Base-by-base conservation (phyloP, 2,329 filamentous ascomycete genomes). In the Colletotrichum horii region DNA sequence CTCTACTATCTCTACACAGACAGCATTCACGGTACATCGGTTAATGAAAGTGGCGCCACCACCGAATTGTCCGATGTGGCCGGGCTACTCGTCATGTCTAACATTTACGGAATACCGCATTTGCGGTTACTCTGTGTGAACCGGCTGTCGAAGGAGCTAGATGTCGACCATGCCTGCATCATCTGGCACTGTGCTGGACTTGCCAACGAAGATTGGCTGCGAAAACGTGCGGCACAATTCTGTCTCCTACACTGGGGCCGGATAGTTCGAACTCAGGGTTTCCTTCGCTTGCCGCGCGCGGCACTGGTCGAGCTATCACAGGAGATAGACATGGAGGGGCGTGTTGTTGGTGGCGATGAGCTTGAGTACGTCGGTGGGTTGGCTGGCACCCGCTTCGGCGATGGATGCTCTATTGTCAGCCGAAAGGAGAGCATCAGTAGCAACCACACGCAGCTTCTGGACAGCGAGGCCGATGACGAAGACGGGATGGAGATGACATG, bases 1-100 rank as follows among this genome's bases (percentile, higher is more conserved):
- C 89, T 99, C 32, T 96, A 97, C 85, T 99, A 98, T 82, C 91
- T 99, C 2, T 99, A 99, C 85, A 98, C 97, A 0, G 97, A 99
- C 84, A 96, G 94, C 79, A 98, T 99, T 79, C 88, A 92, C 78
- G 85, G 88, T 56, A 84, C 85, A 7, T 83, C 84, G 3, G 87
- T 89, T 30, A 84, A 86, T n/a, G 86, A 88, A 62, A 87, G 95
- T 62, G 92, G 93, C 75, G 94, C 96, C 43, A 95, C 97, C 86
- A 91, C 91, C 0, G 90, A 93, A 65, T 91, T 98, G 24, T 92
- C 93, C 34, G 96, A 98, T 79, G 96, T 98, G 16, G 96, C 97
- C 0, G 96, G 97, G 11, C 92, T 99, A 84, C 90, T 99, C 4
- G 96, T 99, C 78, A 97, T 99, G 95, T 96, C 96, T 58, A 98